Evolutionary conservation across 805 yeast species (phyloP).

Genomic region (Candida hungchunana): DNA sequence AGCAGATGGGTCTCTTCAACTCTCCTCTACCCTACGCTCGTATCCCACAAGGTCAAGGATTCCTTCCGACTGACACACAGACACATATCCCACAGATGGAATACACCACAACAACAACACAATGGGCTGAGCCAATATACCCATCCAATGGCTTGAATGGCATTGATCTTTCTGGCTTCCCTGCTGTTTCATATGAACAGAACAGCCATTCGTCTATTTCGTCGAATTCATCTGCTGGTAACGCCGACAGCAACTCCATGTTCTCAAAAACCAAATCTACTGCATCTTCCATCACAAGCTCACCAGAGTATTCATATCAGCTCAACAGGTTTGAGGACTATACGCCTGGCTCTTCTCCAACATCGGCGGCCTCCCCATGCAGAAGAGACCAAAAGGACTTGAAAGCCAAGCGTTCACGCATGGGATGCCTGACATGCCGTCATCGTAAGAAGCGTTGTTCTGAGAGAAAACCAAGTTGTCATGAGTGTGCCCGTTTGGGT

Average conservation of each 20-base stretch:
- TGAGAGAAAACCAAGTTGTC: slow-evolving; percentile 62
- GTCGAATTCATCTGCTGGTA: slow-evolving; percentile 2
- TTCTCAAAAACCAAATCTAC: slow-evolving; percentile 10
- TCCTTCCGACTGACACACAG: too few species aligned
- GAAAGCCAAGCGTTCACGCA: slow-evolving; percentile 45
- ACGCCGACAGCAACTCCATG: slow-evolving; percentile 5
- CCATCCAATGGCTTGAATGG: slow-evolving; percentile 2
- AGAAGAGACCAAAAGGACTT: slow-evolving; percentile 1
- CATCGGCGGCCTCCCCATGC: slow-evolving; percentile 2
- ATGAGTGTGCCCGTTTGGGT: slow-evolving; percentile 61
- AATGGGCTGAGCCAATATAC: slow-evolving; percentile 6
- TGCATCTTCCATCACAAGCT: slow-evolving; percentile 6
- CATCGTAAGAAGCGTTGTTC: slow-evolving; percentile 76
- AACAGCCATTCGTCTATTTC: slow-evolving; percentile 9
- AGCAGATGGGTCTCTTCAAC: slow-evolving; percentile 9
- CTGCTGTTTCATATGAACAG: slow-evolving; percentile 4
- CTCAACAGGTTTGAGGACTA: not conserved
- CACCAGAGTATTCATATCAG: slow-evolving; percentile 9
- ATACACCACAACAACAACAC: slow-evolving; percentile 2
- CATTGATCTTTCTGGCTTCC: slow-evolving; percentile 1
- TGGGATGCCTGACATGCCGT: slow-evolving; percentile 78
- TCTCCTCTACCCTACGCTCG: slow-evolving; percentile 7
- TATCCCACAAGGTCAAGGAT: too few species aligned
- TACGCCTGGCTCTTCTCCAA: slow-evolving; percentile 2
- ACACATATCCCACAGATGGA: not conserved